These are phyloP conservation scores for Eimeria necatrix DNA, from an alignment of 169 alveolate genomes.

Conservation along the genomic window DNA sequence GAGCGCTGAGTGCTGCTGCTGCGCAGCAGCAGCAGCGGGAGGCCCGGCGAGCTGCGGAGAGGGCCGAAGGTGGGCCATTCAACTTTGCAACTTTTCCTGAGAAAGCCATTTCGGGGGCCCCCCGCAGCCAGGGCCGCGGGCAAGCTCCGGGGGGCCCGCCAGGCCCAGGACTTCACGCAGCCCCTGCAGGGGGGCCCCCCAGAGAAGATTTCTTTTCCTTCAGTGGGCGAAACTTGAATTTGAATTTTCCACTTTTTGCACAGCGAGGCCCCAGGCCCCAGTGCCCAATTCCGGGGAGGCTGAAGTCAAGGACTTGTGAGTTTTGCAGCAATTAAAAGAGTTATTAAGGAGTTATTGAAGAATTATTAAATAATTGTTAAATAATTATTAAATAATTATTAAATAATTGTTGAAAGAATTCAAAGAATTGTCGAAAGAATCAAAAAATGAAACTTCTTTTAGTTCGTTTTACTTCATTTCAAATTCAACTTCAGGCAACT, in stretches of 20 bases:
- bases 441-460: no score
- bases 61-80: not conserved
- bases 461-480: not conserved
- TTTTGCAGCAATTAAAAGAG: no score
- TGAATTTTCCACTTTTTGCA: no score
- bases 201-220: not conserved
- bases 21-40: not conserved
- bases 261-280: no score
- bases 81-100: not conserved
- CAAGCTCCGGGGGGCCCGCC: not conserved
- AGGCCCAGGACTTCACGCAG: not conserved
- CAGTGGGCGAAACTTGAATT: no score
- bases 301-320: not conserved
- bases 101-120: not conserved
- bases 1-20: not conserved
- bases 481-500: not conserved
- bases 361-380: not conserved
- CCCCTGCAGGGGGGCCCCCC: not conserved
- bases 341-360: no score
- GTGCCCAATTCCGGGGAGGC: constrained; percentile 31
- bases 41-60: constrained; percentile 1
- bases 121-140: constrained; percentile 32
- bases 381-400: no score
- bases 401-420: no score
- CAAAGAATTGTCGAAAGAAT: no score